phyloP scores from a whole-genome alignment of 192 early-diverging fungal species.

The Helicostylum pulchrum region DNA sequence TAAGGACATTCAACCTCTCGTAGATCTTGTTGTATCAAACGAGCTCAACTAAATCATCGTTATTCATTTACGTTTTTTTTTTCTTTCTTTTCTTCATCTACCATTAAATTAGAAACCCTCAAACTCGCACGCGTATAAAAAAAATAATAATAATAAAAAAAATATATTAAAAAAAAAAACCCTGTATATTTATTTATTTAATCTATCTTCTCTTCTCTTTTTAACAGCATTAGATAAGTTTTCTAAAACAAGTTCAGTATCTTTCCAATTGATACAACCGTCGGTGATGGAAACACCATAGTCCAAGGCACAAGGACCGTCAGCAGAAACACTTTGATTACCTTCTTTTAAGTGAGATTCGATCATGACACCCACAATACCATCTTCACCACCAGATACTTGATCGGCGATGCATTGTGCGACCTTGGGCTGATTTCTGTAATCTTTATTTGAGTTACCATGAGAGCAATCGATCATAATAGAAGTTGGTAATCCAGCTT shows the following conservation, averaged over 20 bases:
- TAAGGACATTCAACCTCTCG: constrained; percentile 35
- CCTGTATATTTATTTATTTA: too few species aligned
- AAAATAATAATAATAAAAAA: too few species aligned
- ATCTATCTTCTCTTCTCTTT: constrained; percentile 43
- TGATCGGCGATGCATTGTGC: constrained; percentile 65
- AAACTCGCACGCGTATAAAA: too few species aligned
- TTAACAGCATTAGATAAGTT: constrained; percentile 76
- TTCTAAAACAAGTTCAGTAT: constrained; percentile 73
- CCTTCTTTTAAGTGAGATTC: constrained; percentile 87
- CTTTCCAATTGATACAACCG: constrained; percentile 86
- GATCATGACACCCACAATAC: constrained; percentile 90
- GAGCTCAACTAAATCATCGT: not conserved
- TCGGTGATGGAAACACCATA: constrained; percentile 94
- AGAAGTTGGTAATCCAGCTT: constrained; percentile 54
- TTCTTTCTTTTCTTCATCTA: not conserved
- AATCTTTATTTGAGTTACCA: constrained; percentile 88
- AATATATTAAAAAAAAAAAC: too few species aligned
- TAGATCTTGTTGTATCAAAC: constrained; percentile 32
- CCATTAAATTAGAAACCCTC: too few species aligned
- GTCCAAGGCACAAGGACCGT: constrained; percentile 60
- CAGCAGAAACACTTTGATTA: constrained; percentile 76
- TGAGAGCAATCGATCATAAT: constrained; percentile 97
- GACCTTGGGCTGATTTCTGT: constrained; percentile 82
- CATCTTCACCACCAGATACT: constrained; percentile 62
- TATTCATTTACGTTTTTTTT: not conserved